Percentiles rank a stretch among this genome's conserved stretches.
These are phyloP conservation scores for Euryodendron excelsum DNA, from an alignment of 148 eudicot species.

Conservation along the genomic window DNA sequence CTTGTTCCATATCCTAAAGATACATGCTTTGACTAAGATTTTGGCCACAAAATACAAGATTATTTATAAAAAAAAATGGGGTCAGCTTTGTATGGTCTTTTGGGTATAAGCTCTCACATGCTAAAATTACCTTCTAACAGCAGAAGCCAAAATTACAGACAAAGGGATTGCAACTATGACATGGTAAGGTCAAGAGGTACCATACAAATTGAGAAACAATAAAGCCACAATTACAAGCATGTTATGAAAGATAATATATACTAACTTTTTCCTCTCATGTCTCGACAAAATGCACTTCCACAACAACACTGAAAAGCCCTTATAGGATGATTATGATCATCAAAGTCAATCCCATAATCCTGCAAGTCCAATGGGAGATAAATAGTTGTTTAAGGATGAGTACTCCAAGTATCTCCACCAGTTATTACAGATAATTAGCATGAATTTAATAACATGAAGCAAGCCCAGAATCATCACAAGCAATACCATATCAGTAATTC, in stretches of 20 bases:
- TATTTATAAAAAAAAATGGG: background rate
- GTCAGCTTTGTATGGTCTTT: background rate
- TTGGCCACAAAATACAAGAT: background rate
- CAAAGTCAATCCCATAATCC: conserved; percentile 68
- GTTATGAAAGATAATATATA: background rate
- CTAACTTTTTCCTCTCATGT: conserved; percentile 36
- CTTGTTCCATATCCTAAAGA: background rate
- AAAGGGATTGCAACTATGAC: background rate
- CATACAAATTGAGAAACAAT: background rate
- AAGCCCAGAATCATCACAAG: background rate
- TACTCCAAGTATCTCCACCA: background rate
- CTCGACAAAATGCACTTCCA: conserved; percentile 48
- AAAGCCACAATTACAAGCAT: background rate
- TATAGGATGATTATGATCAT: conserved; percentile 53
- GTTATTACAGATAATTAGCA: background rate
- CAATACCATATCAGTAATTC: background rate
- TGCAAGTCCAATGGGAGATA: conserved; percentile 19
- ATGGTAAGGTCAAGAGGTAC: background rate
- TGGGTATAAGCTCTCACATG: background rate
- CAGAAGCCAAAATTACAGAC: background rate
- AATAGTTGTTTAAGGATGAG: background rate
- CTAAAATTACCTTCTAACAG: background rate
- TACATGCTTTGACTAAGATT: background rate
- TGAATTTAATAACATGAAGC: background rate
- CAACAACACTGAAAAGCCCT: conserved; percentile 62